Evolutionary conservation across 2,329 filamentous ascomycete genomes (phyloP).

Genomic region (Penicillium vulpinum): DNA sequence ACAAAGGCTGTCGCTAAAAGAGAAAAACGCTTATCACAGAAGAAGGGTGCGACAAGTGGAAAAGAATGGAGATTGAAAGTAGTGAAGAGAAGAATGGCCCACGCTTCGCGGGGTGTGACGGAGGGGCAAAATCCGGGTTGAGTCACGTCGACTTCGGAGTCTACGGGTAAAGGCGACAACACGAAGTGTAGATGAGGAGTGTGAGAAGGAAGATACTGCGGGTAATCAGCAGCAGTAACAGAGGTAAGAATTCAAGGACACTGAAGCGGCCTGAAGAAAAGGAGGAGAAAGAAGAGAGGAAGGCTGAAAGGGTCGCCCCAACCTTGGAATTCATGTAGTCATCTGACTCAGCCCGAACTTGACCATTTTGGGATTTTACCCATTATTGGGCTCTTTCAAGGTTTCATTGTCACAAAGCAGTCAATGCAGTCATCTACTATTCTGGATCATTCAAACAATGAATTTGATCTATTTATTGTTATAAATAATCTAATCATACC

Average conservation of each 20-base stretch:
- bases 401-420: neutral
- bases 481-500: neutral
- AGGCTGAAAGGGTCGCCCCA: neutral
- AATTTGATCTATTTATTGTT: neutral
- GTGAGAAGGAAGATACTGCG: neutral
- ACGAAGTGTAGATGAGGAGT: neutral
- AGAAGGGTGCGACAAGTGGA: neutral
- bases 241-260: constrained; percentile 2
- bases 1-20: neutral
- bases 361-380: neutral
- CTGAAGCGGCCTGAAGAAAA: constrained; percentile 2
- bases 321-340: constrained; percentile 8
- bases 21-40: neutral
- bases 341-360: constrained; percentile 13
- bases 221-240: neutral
- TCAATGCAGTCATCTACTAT: neutral
- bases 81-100: constrained; percentile 16
- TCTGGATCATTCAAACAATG: neutral
- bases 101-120: constrained; percentile 25
- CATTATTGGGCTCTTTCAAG: neutral
- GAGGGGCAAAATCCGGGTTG: constrained; percentile 19
- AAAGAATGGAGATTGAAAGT: constrained; percentile 3
- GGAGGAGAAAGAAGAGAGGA: neutral
- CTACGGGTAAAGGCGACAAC: neutral
- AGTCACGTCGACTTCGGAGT: constrained; percentile 18